Conservation (phyloP, 345 rosid species). For the Crucihimalaya himalaica region DNA sequence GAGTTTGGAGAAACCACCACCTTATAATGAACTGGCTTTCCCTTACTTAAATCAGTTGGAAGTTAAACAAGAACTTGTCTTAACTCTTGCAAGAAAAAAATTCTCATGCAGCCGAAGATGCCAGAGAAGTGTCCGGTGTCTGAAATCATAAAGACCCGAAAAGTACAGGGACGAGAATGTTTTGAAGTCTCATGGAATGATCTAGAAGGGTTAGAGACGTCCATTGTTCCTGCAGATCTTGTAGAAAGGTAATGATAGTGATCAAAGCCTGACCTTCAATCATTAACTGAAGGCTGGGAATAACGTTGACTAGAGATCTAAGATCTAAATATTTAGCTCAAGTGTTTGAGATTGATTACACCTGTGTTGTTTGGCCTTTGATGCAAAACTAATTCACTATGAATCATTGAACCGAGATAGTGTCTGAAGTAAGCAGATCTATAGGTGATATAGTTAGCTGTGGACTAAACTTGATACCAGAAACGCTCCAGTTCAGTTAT, state of each 20-base stretch:
- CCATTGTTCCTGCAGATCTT: constrained; percentile 79
- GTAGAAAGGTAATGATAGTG: constrained; percentile 57
- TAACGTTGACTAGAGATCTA: not conserved
- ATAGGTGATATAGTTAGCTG: not conserved
- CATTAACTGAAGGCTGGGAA: not conserved
- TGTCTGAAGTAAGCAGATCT: not conserved
- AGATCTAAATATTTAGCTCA: not conserved
- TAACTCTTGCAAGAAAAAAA: not conserved
- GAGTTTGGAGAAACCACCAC: not conserved
- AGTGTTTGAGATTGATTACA: constrained; percentile 3
- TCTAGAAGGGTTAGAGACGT: constrained; percentile 59
- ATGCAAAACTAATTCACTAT: not conserved
- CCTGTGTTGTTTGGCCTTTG: not conserved
- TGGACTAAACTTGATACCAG: not conserved
- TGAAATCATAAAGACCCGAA: constrained; percentile 65
- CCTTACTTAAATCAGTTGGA: not conserved
- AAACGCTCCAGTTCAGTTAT: not conserved
- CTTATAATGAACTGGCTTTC: not conserved
- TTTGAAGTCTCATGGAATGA: constrained; percentile 82
- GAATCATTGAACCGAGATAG: not conserved
- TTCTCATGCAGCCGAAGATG: constrained; percentile 49
- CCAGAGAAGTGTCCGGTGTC: constrained; percentile 78
- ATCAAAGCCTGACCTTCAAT: not conserved
- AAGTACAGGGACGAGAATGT: constrained; percentile 70
- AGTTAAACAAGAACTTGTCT: not conserved